Base-by-base conservation (phyloP, 139 green algal species). In the Picochlorum sp. region DNA sequence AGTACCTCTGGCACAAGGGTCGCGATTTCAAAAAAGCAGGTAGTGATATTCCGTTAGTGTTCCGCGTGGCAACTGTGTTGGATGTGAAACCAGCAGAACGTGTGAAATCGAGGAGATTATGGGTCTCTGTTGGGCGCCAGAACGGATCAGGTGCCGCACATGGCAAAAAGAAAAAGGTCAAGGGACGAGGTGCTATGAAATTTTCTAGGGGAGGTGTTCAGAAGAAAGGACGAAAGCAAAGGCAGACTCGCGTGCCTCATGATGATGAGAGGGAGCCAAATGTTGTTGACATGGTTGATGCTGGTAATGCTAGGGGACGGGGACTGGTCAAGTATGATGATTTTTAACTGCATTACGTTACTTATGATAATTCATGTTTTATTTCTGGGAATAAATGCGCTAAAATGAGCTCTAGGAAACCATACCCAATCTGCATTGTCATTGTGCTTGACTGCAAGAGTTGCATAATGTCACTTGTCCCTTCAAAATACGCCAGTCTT, bases 1-100 rank as follows among this genome's bases (percentile, higher is more conserved):
- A 71, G 1, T 82, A 77, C 47, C 49, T 91, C 44, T 94, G 86
- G 86, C 79, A 89, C 75, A 84, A 87, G 69, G 79, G 79, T 1
- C 26, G 63, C 13, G 77, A 85, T 55, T 84, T 80, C 24, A 37
- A 77, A 7, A 85, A 83, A 58, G 37, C 47, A 1, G 69, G 62
- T 13, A 74, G 54, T 7, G 7, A 61, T 18, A 68, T 76, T 10
- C 71, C 69, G 2, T 71, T 83, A 23, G 67, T 83, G 28, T 83
- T 82, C 38, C 70, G 77, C 11, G 71, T 80, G 8, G 81, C 77
- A 2, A 79, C 69, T 1, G 59, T 72, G 4, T 44, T 65, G 6
- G 74, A 82, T 41, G 65, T 73, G 23, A 77, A 77, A 60, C 61
- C 68, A 4, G 9, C 57, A 14, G 49, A 62, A 1, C 20, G 50